Base-by-base conservation (phyloP, 345 rosid species). In the Heritiera littoralis region DNA sequence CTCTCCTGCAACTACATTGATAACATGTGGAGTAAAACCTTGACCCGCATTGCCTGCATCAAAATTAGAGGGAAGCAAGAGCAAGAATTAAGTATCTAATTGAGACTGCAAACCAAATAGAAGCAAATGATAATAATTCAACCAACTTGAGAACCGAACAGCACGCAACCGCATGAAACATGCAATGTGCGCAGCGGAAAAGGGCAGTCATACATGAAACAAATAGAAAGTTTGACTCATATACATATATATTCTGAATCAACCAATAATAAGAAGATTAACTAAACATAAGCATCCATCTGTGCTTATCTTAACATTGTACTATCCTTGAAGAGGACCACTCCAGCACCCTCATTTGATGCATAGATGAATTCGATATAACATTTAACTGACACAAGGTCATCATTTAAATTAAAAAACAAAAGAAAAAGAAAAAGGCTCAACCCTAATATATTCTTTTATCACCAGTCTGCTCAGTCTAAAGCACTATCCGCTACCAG, bases 1-100 rank as follows among this genome's bases (percentile, higher is more conserved):
- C 93, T 95, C 98, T 49, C 97, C 98, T 76, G 92, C 89, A 80
- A 87, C 85, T 81, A 91, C 89, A 85, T 83, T 81, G 68, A 95
- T 86, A 77, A 93, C 85, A 86, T 93, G 92, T 6, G 97, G 93
- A 55, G 88, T 89, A 86, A 95, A 92, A 72, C 93, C 90, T 64
- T 89, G 92, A 78, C 98, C 96, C 2, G 87, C 83, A 78, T 84
- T 87, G 76, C 94, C 97, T 93, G 89, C 81, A 89, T 51, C 76
- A 79, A 35, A 35, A 78, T 43, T 59, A 85, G 66, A 48, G 23
- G 45, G 59, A 52, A 35, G 69, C 18, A 65, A 55, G 41, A 69
- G 43, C 18, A 80, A 32, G 23, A 13, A 18, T n/a, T 68, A 48
- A 80, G 76, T 41, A 74, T 59, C 40, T 20, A 68, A 77, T 7